Evolutionary conservation across 2,329 filamentous ascomycete genomes (phyloP).

Genomic region (Cladosporium phlei): DNA sequence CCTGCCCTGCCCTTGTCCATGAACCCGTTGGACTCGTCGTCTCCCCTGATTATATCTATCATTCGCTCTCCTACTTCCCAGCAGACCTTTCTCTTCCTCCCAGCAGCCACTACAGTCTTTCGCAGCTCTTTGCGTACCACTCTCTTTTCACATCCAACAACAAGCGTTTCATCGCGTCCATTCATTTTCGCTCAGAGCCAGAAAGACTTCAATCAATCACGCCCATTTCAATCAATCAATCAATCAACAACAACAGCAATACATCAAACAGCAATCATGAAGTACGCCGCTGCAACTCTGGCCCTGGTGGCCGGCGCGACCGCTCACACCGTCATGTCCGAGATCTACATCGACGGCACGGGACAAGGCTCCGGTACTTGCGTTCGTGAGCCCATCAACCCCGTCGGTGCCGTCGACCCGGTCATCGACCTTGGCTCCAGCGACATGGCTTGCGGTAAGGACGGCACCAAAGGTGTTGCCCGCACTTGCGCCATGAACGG

Average conservation of each 20-base stretch:
- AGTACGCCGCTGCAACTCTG: conserved; percentile 14
- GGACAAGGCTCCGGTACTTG: conserved; percentile 64
- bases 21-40: not conserved
- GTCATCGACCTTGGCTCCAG: conserved; percentile 53
- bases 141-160: conserved; percentile 5
- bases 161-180: conserved; percentile 12
- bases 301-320: conserved; percentile 18
- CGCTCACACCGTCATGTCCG: conserved; percentile 59
- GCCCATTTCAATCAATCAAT: not conserved
- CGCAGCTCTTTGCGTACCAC: conserved; percentile 8
- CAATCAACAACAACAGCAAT: not conserved
- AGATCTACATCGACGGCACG: conserved; percentile 54
- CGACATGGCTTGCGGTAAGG: conserved; percentile 63
- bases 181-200: conserved; percentile 5
- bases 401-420: conserved; percentile 51
- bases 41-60: conserved; percentile 11
- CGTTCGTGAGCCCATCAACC: conserved; percentile 59
- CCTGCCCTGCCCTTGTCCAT: not conserved
- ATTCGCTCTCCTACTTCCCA: too few relatives aligned
- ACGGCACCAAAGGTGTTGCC: conserved; percentile 46
- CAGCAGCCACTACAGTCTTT: conserved; percentile 6
- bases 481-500: conserved; percentile 45
- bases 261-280: conserved; percentile 14
- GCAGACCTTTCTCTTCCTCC: not conserved
- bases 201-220: conserved; percentile 3